phyloP scores from a whole-genome alignment of 1,284 basidiomycete species.

The Ustilago loliicola region DNA sequence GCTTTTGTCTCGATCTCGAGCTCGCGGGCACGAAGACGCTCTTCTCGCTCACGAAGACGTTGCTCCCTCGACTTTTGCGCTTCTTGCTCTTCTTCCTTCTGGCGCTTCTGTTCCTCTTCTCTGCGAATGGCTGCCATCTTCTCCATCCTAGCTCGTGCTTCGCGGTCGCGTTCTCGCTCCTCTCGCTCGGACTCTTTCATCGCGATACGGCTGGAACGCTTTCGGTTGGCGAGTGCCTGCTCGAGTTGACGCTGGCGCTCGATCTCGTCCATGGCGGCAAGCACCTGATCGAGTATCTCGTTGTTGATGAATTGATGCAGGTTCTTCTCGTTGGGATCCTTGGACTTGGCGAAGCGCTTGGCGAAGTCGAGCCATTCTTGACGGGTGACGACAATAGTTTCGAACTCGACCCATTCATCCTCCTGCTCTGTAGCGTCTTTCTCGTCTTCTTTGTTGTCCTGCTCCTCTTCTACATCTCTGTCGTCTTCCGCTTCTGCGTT shows the following conservation, averaged over 20 bases:
- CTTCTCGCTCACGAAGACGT: slow-evolving; percentile 71
- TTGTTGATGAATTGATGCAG: slow-evolving; percentile 79
- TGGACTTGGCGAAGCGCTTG: slow-evolving; percentile 79
- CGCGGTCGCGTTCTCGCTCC: slow-evolving; percentile 71
- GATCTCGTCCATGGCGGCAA: slow-evolving; percentile 72
- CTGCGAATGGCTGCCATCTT: slow-evolving; percentile 73
- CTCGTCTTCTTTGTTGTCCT: slow-evolving; percentile 57
- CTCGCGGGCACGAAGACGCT: slow-evolving; percentile 70
- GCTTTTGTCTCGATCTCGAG: slow-evolving; percentile 63
- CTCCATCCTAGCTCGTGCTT: slow-evolving; percentile 69
- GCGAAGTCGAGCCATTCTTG: slow-evolving; percentile 78
- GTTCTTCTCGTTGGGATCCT: slow-evolving; percentile 83
- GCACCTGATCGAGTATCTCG: slow-evolving; percentile 78
- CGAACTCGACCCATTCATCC: slow-evolving; percentile 68
- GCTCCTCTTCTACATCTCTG: slow-evolving; percentile 39
- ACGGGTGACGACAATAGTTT: slow-evolving; percentile 80
- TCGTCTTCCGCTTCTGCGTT: slow-evolving; percentile 53
- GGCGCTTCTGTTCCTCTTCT: slow-evolving; percentile 75
- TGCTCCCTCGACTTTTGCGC: slow-evolving; percentile 72
- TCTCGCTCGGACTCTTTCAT: slow-evolving; percentile 76
- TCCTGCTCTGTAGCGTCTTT: slow-evolving; percentile 58
- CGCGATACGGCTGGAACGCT: slow-evolving; percentile 86
- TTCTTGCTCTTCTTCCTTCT: slow-evolving; percentile 72
- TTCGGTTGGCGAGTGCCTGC: slow-evolving; percentile 79
- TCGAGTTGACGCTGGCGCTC: slow-evolving; percentile 75